Evolutionary conservation across 768 basidiomycete genomes (phyloP).

Genomic region (Exsudoporus frostii): DNA sequence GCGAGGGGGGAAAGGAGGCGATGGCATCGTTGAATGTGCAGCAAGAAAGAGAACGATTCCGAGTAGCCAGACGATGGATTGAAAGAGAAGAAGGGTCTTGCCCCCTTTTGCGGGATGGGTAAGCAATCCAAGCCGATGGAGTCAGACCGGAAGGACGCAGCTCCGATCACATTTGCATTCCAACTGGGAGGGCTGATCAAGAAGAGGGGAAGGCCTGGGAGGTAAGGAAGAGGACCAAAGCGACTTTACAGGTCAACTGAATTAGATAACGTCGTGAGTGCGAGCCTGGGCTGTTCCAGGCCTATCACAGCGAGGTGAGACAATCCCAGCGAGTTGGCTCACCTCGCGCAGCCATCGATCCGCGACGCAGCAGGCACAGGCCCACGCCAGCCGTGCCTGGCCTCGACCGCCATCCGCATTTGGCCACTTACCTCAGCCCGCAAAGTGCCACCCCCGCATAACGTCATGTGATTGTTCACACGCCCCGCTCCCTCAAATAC

Average conservation of each 20-base stretch:
- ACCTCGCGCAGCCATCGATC: too few relatives aligned
- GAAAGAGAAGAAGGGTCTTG: neutral
- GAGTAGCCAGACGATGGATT: neutral
- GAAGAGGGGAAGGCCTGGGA: neutral
- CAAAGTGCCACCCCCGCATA: neutral
- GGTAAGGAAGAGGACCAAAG: neutral
- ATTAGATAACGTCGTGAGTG: neutral
- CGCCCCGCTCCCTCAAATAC: slow-evolving; percentile 17
- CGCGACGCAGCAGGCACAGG: neutral
- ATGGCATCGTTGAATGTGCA: slow-evolving; percentile 10
- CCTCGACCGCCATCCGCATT: neutral
- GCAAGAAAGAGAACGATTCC: neutral
- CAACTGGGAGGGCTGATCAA: slow-evolving; percentile 6
- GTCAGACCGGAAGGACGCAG: slow-evolving; percentile 17
- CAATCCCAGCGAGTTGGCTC: too few relatives aligned
- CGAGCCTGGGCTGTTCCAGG: neutral
- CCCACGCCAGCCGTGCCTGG: slow-evolving; percentile 2
- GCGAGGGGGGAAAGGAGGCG: slow-evolving; percentile 20
- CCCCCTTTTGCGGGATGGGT: neutral
- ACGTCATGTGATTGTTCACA: slow-evolving; percentile 13
- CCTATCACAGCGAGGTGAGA: neutral
- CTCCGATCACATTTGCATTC: slow-evolving; percentile 22
- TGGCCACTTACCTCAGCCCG: neutral
- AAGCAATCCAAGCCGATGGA: slow-evolving; percentile 2
- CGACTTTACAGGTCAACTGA: slow-evolving; percentile 1